Evolutionary conservation across 2,329 filamentous ascomycete species (phyloP), one percentile per base, ranked within the genome.

Genomic region (Madurella mycetomatis): DNA sequence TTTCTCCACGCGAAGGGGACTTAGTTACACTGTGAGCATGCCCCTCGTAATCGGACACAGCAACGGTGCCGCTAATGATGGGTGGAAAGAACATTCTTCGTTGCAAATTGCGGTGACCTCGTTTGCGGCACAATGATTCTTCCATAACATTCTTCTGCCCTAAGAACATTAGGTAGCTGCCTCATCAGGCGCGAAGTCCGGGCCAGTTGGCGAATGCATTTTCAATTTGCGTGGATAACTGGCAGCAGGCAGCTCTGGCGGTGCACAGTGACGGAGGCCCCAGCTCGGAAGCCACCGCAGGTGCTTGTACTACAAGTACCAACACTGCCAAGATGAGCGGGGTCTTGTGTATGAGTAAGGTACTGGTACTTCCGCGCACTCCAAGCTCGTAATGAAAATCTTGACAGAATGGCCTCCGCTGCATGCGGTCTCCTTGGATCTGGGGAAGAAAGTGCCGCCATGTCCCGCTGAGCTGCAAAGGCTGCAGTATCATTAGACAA

Each of bases 151-250:
- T 48, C 37, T 41, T 45, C 25, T 40, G 32, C 31, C 45, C 37
- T 2, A 48, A 41, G 19, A 4, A 13, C 15, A 32, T 11, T 18
- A 37, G 37, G 31, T 43, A 58, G 37, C 43, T 60, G 54, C 58
- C 60, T 51, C 48, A 56, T 60, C 49, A 13, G 58, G 60, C 43
- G 15, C 43, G 25, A 58, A 30, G 53, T 25, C 58, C 55, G 50
- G 25, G 25, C 25, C 25, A 25, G 25, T 25, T 25, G 25, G 25
- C 25, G 25, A 3, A 25, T 25, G 25, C 25, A 4, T 25, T 25
- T 25, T 7, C 25, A 7, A 4, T 25, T 25, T 25, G 7, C 3
- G 25, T 25, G 25, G 25, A 25, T 25, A 25, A 25, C 25, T 25
- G 25, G 25, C 25, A 25, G 25, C 25, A 25, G 25, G 25, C 25